These are phyloP conservation scores for Coemansia sp. DNA, from an alignment of 192 early-diverging fungal species.

Conservation along the genomic window DNA sequence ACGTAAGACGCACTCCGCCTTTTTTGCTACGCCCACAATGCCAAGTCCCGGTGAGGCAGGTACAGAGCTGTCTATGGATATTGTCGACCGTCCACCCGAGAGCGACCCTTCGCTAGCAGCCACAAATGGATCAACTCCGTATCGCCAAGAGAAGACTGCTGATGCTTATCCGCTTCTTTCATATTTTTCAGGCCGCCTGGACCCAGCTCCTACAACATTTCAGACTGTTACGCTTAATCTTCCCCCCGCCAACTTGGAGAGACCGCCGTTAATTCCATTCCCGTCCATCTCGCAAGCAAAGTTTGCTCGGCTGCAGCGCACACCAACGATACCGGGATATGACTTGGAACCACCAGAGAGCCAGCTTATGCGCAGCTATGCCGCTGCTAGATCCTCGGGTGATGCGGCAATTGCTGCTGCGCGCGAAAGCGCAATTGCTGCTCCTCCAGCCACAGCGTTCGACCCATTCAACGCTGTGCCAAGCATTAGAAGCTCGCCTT, in stretches of 20 bases:
- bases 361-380: slow-evolving; percentile 18
- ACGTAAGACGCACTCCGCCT: neutral
- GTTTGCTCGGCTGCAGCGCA: neutral
- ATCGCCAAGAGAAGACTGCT: slow-evolving; percentile 45
- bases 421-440: slow-evolving; percentile 14
- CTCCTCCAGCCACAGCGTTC: slow-evolving; percentile 21
- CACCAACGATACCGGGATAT: neutral
- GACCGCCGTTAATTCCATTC: neutral
- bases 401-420: slow-evolving; percentile 44
- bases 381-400: slow-evolving; percentile 30
- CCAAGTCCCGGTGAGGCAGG: slow-evolving; percentile 32
- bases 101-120: slow-evolving; percentile 42
- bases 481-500: slow-evolving; percentile 34
- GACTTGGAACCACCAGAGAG: slow-evolving; percentile 10
- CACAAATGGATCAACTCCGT: slow-evolving; percentile 33
- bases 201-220: neutral
- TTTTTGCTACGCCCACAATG: neutral
- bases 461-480: slow-evolving; percentile 41
- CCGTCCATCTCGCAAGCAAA: neutral
- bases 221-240: neutral
- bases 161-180: slow-evolving; percentile 37
- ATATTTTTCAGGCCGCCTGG: slow-evolving; percentile 13
- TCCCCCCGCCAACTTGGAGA: neutral
- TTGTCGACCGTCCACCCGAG: slow-evolving; percentile 38
- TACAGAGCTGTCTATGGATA: slow-evolving; percentile 52